Evolutionary conservation across 352 stramenopile genomes (phyloP), one percentile per base, ranked within the genome.

Genomic region (Aphanomyces euteiches): DNA sequence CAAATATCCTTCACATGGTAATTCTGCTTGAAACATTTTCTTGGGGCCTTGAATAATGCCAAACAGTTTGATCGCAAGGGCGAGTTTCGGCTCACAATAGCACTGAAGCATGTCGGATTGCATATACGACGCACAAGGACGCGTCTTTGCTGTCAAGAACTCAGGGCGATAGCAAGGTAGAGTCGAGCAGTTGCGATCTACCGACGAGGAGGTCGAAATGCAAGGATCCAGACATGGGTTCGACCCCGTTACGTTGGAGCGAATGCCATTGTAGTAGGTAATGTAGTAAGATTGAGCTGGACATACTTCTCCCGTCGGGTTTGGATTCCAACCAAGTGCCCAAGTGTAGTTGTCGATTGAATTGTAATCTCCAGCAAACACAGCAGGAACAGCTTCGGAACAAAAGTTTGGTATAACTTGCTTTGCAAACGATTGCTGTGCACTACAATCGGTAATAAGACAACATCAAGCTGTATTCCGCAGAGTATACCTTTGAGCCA

Each of bases 41-140:
- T 82, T 67, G 1, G 85, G 77, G 1, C 87, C 87, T 5, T 84
- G 48, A 5, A 92, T 67, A 6, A 90, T 53, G 2, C 88, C 86
- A 2, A 85, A 69, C 1, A 78, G 47, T 0, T 69, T 59, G 1
- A 95, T 88, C 53, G 77, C 86, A 0, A 73, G 68, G 1, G 80
- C 72, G 1, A 95, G 57, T 1, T 79, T 73, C 7, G 77, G 66
- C 5, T 80, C 90, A 64, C 88, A 96, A 1, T 90, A 78, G 63
- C 88, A 96, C 45, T 90, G 90, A 8, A 91, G 78, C 1, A 87
- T 72, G 41, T 92, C 79, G 59, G 77, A 89, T 40, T 77, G 82
- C 37, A 75, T 34, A 59, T 94, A 94, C 28, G 81, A 87, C 53
- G 88, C 76, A 34, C 87, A 94, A 4, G 58, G 56, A 5, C 12